phyloP scores from a whole-genome alignment of 352 stramenopile genomes.

The Phytopythium sindhum region DNA sequence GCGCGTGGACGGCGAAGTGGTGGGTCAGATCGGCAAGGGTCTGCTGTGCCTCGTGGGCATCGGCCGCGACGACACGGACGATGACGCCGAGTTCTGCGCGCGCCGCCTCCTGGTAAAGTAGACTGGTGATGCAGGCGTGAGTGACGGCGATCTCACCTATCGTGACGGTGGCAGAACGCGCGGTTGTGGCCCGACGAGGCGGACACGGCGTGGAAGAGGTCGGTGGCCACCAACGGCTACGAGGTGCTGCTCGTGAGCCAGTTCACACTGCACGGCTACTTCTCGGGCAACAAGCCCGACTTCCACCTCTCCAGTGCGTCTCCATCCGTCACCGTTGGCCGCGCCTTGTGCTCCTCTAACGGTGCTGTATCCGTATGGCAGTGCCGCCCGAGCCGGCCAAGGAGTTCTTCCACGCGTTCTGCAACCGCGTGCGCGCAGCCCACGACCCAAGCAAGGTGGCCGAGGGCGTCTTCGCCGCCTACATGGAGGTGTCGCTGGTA shows the following conservation, averaged over 20 bases:
- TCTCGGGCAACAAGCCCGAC: constrained; percentile 83
- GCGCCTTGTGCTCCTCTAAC: not conserved
- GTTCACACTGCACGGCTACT: constrained; percentile 82
- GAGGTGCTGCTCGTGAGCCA: constrained; percentile 87
- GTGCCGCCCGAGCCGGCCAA: constrained; percentile 67
- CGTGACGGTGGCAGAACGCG: constrained; percentile 54
- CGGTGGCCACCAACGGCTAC: constrained; percentile 53
- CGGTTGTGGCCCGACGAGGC: constrained; percentile 71
- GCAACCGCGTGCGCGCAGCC: constrained; percentile 51
- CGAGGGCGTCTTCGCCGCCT: constrained; percentile 77
- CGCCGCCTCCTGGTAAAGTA: constrained; percentile 65
- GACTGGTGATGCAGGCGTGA: too few relatives aligned
- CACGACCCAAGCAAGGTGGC: constrained; percentile 66
- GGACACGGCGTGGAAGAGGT: constrained; percentile 53
- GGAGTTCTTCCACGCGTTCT: constrained; percentile 75
- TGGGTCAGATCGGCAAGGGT: constrained; percentile 72
- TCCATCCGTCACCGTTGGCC: not conserved
- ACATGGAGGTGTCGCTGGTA: constrained; percentile 87
- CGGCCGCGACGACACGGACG: constrained; percentile 68
- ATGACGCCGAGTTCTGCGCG: constrained; percentile 81
- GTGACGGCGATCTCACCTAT: not conserved
- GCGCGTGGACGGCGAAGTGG: constrained; percentile 68
- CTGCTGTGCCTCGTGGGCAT: constrained; percentile 82
- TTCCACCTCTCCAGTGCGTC: constrained; percentile 80
- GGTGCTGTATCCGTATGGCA: too few relatives aligned